A percentile compares a stretch with the other conserved stretches of the same genome.
Evolutionary conservation across 805 yeast species (phyloP).

Genomic region (Candida rishiriensis): DNA sequence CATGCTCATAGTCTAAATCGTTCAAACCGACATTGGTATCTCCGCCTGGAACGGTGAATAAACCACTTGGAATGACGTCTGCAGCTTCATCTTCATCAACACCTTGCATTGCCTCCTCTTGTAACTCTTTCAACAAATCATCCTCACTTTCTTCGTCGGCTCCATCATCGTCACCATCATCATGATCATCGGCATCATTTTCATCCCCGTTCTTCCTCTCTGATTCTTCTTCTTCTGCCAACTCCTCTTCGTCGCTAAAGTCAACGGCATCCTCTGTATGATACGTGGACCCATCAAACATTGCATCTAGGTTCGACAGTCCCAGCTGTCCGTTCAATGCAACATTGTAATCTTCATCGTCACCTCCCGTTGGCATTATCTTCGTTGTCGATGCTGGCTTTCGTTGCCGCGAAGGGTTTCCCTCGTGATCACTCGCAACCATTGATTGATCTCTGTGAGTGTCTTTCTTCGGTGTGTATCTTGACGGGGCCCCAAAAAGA

Average conservation of each 20-base stretch:
- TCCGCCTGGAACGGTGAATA: constrained; percentile 26
- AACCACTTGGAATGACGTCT: constrained; percentile 24
- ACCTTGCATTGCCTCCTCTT: constrained; percentile 34
- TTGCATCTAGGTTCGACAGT: constrained; percentile 23
- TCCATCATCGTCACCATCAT: constrained; percentile 36
- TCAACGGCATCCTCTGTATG: constrained; percentile 94
- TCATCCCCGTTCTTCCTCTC: constrained; percentile 12
- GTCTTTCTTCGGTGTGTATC: too few relatives aligned
- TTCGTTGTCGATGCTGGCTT: background rate
- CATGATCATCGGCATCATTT: constrained; percentile 33
- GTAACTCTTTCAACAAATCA: constrained; percentile 35
- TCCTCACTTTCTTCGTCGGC: constrained; percentile 31
- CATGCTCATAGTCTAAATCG: constrained; percentile 29
- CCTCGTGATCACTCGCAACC: constrained; percentile 3
- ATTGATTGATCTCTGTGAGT: background rate
- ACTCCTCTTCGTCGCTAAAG: constrained; percentile 89
- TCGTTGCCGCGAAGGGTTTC: background rate
- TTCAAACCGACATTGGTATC: constrained; percentile 25
- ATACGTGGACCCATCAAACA: constrained; percentile 46
- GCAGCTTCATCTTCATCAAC: constrained; percentile 29
- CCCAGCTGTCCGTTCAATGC: constrained; percentile 33
- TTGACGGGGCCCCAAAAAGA: too few relatives aligned
- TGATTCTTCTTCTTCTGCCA: constrained; percentile 78
- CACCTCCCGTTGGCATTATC: constrained; percentile 2
- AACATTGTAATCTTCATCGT: constrained; percentile 29